Conservation (phyloP, 805 yeast species). For the Metschnikowia santaceciliae region DNA sequence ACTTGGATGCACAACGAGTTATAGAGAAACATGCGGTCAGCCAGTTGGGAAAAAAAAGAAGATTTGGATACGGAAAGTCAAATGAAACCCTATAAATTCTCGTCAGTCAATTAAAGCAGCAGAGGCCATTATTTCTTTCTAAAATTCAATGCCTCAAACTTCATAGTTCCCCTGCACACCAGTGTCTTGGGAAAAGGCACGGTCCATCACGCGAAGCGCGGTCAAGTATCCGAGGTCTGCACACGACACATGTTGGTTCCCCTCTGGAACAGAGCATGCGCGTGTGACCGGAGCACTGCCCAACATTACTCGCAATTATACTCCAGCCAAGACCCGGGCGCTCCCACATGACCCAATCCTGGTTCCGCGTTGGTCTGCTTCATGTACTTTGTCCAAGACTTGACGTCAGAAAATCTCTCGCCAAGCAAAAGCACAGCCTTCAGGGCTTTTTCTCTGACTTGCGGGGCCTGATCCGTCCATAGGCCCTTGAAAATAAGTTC, state of each 20-base stretch:
- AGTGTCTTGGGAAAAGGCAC: neutral
- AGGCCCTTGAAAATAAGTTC: constrained; percentile 14
- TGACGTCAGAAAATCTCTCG: constrained; percentile 11
- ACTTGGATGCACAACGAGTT: neutral
- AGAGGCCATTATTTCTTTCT: neutral
- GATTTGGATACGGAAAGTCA: neutral
- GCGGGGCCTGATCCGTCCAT: constrained; percentile 13
- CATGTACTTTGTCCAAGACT: constrained; percentile 14
- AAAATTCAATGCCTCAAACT: neutral
- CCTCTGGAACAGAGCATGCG: constrained; percentile 1
- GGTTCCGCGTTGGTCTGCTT: constrained; percentile 8
- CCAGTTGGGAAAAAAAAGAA: neutral
- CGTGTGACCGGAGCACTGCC: neutral
- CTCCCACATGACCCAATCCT: constrained; percentile 7
- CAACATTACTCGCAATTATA: constrained; percentile 5
- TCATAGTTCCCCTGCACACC: neutral
- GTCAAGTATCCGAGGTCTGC: constrained; percentile 4
- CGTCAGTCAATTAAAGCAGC: neutral
- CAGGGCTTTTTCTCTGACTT: constrained; percentile 11
- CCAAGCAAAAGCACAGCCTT: constrained; percentile 10
- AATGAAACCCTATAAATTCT: neutral
- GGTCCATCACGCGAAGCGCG: neutral
- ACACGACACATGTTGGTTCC: neutral
- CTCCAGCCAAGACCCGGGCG: constrained; percentile 18
- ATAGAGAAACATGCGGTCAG: neutral